Evolutionary conservation across 2,329 filamentous ascomycete genomes (phyloP).

Genomic region (Trichoderma sp.): DNA sequence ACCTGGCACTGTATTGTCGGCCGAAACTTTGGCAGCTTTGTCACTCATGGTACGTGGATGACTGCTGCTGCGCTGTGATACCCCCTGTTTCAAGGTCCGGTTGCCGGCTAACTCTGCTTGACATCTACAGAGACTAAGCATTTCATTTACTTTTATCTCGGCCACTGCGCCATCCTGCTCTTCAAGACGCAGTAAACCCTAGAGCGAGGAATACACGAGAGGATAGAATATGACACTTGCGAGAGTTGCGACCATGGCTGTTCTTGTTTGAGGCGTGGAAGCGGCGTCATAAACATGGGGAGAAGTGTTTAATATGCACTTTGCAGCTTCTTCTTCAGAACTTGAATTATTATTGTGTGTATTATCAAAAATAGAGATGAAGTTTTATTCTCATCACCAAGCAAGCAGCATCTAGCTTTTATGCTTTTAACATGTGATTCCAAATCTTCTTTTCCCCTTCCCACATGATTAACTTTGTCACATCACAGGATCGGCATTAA

Average conservation of each 20-base stretch:
- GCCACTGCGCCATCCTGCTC: slow-evolving; percentile 94
- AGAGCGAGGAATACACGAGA: background rate
- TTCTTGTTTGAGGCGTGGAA: background rate
- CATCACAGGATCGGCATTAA: background rate
- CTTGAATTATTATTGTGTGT: background rate
- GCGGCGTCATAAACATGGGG: background rate
- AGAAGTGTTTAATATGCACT: background rate
- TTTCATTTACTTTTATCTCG: slow-evolving; percentile 99
- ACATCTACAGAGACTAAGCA: slow-evolving; percentile 83
- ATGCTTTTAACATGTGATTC: background rate
- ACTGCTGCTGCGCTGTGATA: background rate
- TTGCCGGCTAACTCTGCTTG: background rate
- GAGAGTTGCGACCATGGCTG: background rate
- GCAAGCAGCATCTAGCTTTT: background rate
- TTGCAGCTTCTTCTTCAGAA: slow-evolving; percentile 10
- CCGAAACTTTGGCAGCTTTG: slow-evolving; percentile 97
- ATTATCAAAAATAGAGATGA: background rate
- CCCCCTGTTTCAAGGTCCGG: background rate
- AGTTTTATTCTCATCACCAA: background rate
- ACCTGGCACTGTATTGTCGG: slow-evolving; percentile 99
- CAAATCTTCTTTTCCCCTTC: background rate
- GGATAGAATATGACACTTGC: background rate
- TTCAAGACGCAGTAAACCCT: slow-evolving; percentile 90
- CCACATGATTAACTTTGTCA: background rate
- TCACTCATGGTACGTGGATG: slow-evolving; percentile 78